Conservation (phyloP, 1,284 basidiomycete species). For the Anthracocystis walkeri region DNA sequence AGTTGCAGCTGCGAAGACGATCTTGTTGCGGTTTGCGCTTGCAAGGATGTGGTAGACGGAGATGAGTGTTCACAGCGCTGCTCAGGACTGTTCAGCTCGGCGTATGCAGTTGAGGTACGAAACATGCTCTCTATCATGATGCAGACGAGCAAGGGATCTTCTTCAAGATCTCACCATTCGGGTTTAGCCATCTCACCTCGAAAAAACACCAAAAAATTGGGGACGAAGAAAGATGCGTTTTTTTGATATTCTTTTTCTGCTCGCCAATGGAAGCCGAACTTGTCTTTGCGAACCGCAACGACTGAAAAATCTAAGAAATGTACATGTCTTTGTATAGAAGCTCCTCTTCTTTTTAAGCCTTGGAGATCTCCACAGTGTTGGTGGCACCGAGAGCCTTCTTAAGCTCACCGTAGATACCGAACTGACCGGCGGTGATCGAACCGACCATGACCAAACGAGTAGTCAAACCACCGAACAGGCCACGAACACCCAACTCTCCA, state of each 20-base stretch:
- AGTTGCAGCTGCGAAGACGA: no score
- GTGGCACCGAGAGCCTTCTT: constrained; percentile 73
- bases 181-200: no score
- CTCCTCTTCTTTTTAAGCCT: constrained; percentile 23
- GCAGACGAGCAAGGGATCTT: no score
- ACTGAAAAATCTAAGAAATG: constrained; percentile 2
- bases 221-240: not conserved
- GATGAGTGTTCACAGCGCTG: no score
- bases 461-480: constrained; percentile 73
- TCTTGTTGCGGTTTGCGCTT: no score
- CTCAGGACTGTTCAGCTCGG: no score
- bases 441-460: constrained; percentile 70
- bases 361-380: constrained; percentile 69
- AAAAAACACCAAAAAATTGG: no score
- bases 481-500: constrained; percentile 72
- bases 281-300: not conserved
- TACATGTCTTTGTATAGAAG: not conserved
- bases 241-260: not conserved
- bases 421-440: constrained; percentile 73
- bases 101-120: no score
- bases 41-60: no score
- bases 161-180: no score
- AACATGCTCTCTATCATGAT: no score
- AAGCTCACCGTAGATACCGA: constrained; percentile 72
- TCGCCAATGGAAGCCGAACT: not conserved